Evolutionary conservation across 306 rosid species (phyloP).

Genomic region (Spatholobus suberectus): DNA sequence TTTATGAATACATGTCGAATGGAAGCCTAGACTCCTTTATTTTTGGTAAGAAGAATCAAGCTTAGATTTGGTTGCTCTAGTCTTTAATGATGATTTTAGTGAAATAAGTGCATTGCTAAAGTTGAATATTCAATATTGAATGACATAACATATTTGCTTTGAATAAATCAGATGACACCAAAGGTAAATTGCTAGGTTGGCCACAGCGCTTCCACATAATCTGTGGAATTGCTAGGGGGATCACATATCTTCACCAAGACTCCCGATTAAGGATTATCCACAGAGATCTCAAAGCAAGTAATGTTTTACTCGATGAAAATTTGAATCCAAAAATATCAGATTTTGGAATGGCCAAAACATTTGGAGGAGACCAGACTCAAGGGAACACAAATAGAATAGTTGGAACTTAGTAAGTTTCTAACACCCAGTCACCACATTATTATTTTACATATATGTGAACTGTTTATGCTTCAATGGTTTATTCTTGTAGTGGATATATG

Average conservation of each 20-base stretch:
- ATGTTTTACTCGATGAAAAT: no score
- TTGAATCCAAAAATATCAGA: no score
- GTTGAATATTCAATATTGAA: neutral
- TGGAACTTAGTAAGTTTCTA: neutral
- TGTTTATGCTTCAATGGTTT: no score
- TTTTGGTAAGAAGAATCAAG: no score
- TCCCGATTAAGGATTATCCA: neutral
- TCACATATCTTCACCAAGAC: neutral
- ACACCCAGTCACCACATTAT: no score
- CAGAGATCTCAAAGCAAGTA: no score
- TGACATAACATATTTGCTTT: neutral
- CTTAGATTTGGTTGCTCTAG: no score
- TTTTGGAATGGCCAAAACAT: neutral
- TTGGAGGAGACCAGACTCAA: neutral
- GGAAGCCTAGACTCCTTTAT: slow-evolving; percentile 42
- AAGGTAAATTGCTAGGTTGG: neutral
- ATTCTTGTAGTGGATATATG: no score
- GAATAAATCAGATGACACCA: neutral
- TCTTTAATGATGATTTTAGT: no score
- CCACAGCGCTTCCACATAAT: neutral
- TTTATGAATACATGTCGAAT: slow-evolving; percentile 24
- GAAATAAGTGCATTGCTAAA: no score
- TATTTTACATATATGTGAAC: no score
- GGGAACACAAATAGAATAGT: neutral
- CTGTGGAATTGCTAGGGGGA: neutral